Conservation (phyloP, 495 filamentous ascomycete species). For the Letharia lupina region DNA sequence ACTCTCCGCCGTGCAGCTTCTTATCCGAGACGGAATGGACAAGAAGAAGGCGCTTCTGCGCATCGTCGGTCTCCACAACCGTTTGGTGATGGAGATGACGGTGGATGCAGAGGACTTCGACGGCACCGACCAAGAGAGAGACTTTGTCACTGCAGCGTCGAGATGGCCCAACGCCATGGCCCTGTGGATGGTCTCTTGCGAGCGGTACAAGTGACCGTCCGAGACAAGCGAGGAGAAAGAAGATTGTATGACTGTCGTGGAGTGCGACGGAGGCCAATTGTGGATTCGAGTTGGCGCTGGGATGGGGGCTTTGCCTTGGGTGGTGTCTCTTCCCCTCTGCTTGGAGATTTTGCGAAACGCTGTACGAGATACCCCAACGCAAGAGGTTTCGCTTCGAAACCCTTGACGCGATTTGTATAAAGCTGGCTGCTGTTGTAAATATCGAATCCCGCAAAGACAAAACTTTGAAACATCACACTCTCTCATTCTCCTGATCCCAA, state of each 20-base stretch:
- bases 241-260: not conserved
- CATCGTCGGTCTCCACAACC: constrained; percentile 14
- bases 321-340: not conserved
- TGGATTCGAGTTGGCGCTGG: too few relatives aligned
- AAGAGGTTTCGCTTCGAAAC: not conserved
- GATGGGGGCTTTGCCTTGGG: not conserved
- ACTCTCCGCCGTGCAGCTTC: constrained; percentile 16
- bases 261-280: not conserved
- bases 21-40: constrained; percentile 17
- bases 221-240: not conserved
- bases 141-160: not conserved
- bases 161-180: not conserved
- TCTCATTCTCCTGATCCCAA: too few relatives aligned
- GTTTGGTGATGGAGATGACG: constrained; percentile 9
- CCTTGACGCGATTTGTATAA: not conserved
- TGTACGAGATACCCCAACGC: not conserved
- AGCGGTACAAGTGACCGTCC: not conserved
- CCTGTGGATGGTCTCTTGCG: not conserved
- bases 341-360: too few relatives aligned
- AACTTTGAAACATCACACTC: too few relatives aligned
- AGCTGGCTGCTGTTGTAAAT: too few relatives aligned
- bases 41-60: constrained; percentile 13
- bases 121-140: not conserved
- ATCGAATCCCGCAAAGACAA: too few relatives aligned
- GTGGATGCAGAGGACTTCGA: not conserved